Conservation (phyloP, 2,329 filamentous ascomycete genomes). For the Metarhizium album region DNA sequence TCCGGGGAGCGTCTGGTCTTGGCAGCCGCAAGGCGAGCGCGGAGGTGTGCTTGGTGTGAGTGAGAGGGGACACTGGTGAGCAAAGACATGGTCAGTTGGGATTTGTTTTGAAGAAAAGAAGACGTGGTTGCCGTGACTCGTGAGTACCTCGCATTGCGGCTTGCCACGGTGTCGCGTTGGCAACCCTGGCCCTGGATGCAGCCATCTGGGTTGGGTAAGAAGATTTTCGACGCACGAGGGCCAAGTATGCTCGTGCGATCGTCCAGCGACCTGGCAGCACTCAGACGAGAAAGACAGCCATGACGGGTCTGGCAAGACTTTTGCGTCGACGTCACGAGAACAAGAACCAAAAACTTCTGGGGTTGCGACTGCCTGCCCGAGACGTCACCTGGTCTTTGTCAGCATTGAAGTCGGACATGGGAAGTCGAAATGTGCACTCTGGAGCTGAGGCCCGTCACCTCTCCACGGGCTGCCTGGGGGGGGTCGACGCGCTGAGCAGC, state of each 20-base stretch:
- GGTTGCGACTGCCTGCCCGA: not conserved
- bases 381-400: no score
- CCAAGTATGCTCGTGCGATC: not conserved
- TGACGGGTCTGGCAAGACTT: not conserved
- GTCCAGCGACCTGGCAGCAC: not conserved
- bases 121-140: slow-evolving; percentile 4
- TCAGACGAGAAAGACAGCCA: not conserved
- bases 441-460: no score
- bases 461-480: no score
- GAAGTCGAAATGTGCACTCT: no score
- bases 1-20: not conserved
- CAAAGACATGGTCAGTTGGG: not conserved
- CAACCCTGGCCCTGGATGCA: slow-evolving; percentile 10
- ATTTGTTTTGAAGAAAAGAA: not conserved
- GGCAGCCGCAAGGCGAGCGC: not conserved
- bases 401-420: no score
- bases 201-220: slow-evolving; percentile 9
- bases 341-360: not conserved
- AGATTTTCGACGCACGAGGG: not conserved
- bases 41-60: not conserved
- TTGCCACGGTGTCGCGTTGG: slow-evolving; percentile 11
- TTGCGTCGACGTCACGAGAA: not conserved
- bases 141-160: slow-evolving; percentile 8
- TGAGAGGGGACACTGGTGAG: not conserved
- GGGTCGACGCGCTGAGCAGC: no score